Evolutionary conservation across 2,329 filamentous ascomycete genomes (phyloP).

Genomic region (Exserohilum rostratum): DNA sequence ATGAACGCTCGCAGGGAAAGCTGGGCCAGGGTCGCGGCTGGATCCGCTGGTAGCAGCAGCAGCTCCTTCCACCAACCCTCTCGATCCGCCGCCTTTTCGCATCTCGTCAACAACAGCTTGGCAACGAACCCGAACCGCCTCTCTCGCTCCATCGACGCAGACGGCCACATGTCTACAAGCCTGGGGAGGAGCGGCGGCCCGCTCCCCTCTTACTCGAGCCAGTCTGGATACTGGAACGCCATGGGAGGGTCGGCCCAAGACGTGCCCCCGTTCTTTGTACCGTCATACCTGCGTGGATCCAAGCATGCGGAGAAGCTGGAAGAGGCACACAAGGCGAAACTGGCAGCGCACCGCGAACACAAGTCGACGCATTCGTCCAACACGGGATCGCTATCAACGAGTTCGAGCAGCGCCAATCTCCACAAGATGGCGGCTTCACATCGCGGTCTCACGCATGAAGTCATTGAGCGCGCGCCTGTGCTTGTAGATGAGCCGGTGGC

Average conservation of each 20-base stretch:
- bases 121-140: conserved; percentile 38
- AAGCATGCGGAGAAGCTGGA: conserved; percentile 78
- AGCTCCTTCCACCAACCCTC: conserved; percentile 43
- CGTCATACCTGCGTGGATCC: conserved; percentile 81
- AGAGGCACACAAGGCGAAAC: conserved; percentile 69
- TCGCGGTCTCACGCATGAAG: conserved; percentile 79
- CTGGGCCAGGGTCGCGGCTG: conserved; percentile 67
- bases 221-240: conserved; percentile 49
- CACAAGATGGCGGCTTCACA: conserved; percentile 70
- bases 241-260: conserved; percentile 33
- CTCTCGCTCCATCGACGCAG: conserved; percentile 54
- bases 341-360: conserved; percentile 54
- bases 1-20: conserved; percentile 37
- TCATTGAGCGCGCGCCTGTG: conserved; percentile 74
- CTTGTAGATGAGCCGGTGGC: conserved; percentile 66
- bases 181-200: conserved; percentile 50
- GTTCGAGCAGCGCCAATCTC: conserved; percentile 63
- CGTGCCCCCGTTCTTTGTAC: conserved; percentile 71
- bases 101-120: conserved; percentile 59
- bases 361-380: conserved; percentile 54
- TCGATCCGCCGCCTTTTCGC: conserved; percentile 57
- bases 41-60: conserved; percentile 46
- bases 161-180: conserved; percentile 55
- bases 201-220: conserved; percentile 56
- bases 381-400: conserved; percentile 58